These are phyloP conservation scores for Phialocephala subalpina DNA, from an alignment of 2,329 filamentous ascomycete genomes.

Conservation along the genomic window DNA sequence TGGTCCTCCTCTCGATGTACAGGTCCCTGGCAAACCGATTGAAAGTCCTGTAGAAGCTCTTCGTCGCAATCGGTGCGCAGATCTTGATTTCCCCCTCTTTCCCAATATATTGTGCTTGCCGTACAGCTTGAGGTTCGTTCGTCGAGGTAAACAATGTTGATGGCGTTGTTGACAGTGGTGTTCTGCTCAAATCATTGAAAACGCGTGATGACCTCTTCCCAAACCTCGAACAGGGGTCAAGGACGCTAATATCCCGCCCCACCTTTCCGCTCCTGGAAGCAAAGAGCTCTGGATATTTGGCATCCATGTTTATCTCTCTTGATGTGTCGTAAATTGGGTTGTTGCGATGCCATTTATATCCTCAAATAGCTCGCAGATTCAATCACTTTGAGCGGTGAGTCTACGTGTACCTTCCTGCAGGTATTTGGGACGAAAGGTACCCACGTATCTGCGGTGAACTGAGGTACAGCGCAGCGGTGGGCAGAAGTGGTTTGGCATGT, in stretches of 20 bases:
- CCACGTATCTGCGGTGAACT: constrained; percentile 4
- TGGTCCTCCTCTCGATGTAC: not conserved
- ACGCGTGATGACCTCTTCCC: constrained; percentile 11
- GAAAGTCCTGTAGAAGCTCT: constrained; percentile 18
- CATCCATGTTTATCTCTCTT: constrained; percentile 11
- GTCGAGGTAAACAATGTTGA: not conserved
- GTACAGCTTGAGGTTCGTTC: not conserved
- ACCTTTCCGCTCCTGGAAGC: constrained; percentile 7
- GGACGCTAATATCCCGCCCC: constrained; percentile 3
- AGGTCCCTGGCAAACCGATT: constrained; percentile 13
- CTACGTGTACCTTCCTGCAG: not conserved
- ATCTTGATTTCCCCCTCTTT: not conserved
- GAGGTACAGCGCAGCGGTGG: not conserved
- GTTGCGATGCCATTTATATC: not conserved
- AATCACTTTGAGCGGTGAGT: not conserved
- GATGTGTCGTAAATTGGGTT: not conserved
- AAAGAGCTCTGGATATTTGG: constrained; percentile 15
- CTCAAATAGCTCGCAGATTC: too few relatives aligned
- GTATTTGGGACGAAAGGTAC: not conserved
- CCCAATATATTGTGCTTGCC: not conserved
- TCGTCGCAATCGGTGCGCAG: constrained; percentile 2
- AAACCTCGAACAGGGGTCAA: constrained; percentile 11
- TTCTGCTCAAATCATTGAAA: constrained; percentile 7
- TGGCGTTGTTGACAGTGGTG: constrained; percentile 1
- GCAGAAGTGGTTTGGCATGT: constrained; percentile 24